These are phyloP conservation scores for Coniochaeta sp. DNA, from an alignment of 2,329 filamentous ascomycete species.

Conservation along the genomic window DNA sequence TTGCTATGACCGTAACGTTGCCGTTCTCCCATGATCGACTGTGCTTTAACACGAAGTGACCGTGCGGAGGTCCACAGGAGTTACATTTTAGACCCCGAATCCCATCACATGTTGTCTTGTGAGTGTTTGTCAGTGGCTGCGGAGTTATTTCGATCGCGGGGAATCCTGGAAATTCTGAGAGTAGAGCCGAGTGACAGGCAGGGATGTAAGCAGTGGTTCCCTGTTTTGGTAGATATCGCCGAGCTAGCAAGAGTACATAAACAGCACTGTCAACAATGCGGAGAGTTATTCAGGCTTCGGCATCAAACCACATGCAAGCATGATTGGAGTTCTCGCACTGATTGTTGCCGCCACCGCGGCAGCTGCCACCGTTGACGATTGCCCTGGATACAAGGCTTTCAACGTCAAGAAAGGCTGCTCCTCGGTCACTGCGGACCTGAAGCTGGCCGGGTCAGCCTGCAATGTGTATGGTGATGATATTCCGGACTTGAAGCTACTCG, in stretches of 20 bases:
- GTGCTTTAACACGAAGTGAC: too few relatives aligned
- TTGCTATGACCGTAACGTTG: too few relatives aligned
- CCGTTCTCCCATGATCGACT: too few relatives aligned
- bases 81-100: too few relatives aligned
- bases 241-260: not conserved
- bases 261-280: not conserved
- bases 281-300: too few relatives aligned
- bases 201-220: not conserved
- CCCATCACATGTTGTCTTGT: too few relatives aligned
- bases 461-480: conserved; percentile 72
- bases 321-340: not conserved
- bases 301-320: not conserved
- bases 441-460: conserved; percentile 60
- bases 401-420: conserved; percentile 46
- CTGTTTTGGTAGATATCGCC: not conserved
- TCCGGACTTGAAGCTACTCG: conserved; percentile 27
- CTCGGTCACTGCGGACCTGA: conserved; percentile 61
- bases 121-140: not conserved
- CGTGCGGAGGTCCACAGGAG: too few relatives aligned
- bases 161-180: not conserved
- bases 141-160: not conserved
- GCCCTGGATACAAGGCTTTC: conserved; percentile 60
- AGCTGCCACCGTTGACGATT: conserved; percentile 21
- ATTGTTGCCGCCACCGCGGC: not conserved
- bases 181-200: not conserved